phyloP scores from a whole-genome alignment of 768 basidiomycete genomes.

The Mycena belliarum region DNA sequence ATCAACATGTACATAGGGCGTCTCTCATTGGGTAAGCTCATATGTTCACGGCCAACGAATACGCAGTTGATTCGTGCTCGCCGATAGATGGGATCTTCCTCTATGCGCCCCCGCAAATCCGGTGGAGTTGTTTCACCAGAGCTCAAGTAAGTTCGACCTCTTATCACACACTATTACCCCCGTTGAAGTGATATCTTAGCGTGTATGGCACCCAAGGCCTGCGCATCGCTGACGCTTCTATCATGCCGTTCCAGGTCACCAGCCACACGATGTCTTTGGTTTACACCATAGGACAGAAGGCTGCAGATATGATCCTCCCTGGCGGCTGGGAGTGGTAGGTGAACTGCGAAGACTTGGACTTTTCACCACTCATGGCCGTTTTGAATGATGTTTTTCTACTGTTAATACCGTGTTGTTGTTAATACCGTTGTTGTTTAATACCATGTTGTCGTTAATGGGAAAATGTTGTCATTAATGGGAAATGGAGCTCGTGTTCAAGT shows the following conservation, averaged over 20 bases:
- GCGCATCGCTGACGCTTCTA: slow-evolving; percentile 41
- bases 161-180: too few species aligned
- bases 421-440: too few species aligned
- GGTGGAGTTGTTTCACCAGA: slow-evolving; percentile 28
- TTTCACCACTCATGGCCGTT: neutral
- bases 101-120: slow-evolving; percentile 26
- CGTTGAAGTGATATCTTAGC: neutral
- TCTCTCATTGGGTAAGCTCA: slow-evolving; percentile 14
- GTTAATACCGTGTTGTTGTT: too few species aligned
- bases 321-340: neutral
- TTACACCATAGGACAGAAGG: slow-evolving; percentile 18
- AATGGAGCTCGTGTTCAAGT: neutral
- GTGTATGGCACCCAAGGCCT: slow-evolving; percentile 45
- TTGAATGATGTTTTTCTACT: too few species aligned
- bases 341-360: too few species aligned
- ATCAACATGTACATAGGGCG: slow-evolving; percentile 4
- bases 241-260: slow-evolving; percentile 40
- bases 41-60: neutral
- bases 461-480: neutral
- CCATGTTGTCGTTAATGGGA: too few species aligned
- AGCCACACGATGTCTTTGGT: slow-evolving; percentile 31
- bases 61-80: neutral
- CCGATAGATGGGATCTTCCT: slow-evolving; percentile 19
- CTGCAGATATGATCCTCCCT: slow-evolving; percentile 13
- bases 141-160: slow-evolving; percentile 5